Evolutionary conservation across 2,329 filamentous ascomycete species (phyloP), one percentile per base, ranked within the genome.

Genomic region (Pseudohalonectria lignicola): DNA sequence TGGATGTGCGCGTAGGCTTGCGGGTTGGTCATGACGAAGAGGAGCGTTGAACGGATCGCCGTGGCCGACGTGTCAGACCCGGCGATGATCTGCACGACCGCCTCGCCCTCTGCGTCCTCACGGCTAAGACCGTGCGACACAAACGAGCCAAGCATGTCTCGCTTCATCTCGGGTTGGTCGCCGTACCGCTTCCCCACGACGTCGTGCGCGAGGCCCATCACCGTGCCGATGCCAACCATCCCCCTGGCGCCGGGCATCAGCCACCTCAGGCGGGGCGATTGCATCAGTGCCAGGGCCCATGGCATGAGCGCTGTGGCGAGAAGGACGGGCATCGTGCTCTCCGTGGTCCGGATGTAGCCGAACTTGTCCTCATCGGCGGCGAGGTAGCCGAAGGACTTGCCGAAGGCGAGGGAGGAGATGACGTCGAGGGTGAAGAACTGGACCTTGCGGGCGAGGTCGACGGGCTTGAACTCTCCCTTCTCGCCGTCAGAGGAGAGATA

Each of bases 31-130:
- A 63, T 57, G 39, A 74, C 47, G 47, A 66, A 61, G 23, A 73
- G 57, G 37, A 74, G 41, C 8, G 62, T 66, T 30, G 60, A 53
- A 4, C 69, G 62, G 9, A 75, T 58, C 4, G 63, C 58, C 1
- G 64, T 65, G 1, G 70, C 65, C 0, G 69, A 67, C 9, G 67
- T 72, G 43, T 75, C 71, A 6, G 63, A 66, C 2, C 71, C 71
- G 2, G 69, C 70, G 2, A 67, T 58, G 40, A 41, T 41, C 30
- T 37, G 36, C 19, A 30, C 28, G 17, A 41, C 13, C 6, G 39
- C 29, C 16, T 41, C 42, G 34, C 43, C 43, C 35, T 43, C 43
- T 12, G 36, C 41, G 17, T 49, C 45, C 13, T 46, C 44, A 13
- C 47, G 42, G 16, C 39, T 43, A 5, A 48, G 40, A 13, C 49